Percentiles rank a stretch among this genome's conserved stretches.
phyloP scores from a whole-genome alignment of 805 yeast species.

The Kodamaea fukazawae region DNA sequence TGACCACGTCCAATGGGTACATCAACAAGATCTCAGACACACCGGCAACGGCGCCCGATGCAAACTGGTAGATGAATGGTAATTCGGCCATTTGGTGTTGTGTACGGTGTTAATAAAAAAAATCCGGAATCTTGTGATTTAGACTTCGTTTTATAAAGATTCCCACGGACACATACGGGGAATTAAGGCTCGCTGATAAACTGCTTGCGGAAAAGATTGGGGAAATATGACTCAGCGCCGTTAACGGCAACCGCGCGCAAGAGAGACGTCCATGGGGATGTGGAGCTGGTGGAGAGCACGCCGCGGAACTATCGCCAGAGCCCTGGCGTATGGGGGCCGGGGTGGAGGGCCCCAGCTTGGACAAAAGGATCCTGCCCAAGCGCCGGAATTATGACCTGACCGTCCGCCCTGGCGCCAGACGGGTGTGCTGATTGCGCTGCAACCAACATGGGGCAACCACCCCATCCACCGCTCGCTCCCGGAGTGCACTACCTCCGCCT shows the following conservation, averaged over 20 bases:
- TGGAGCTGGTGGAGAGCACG: neutral
- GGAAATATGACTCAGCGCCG: no score
- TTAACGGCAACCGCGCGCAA: no score
- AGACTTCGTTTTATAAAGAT: neutral
- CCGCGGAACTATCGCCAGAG: neutral
- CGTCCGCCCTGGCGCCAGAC: no score
- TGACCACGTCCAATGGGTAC: constrained; percentile 97
- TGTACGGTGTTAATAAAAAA: neutral
- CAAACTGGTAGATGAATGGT: constrained; percentile 89
- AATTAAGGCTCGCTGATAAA: no score
- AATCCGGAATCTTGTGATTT: neutral
- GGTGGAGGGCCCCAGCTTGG: no score
- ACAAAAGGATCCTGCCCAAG: neutral
- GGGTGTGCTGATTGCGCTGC: no score
- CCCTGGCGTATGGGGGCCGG: neutral
- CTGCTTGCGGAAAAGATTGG: no score
- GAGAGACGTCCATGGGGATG: no score
- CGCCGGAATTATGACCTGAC: no score
- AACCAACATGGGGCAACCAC: no score
- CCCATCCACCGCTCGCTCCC: no score
- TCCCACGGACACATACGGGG: neutral
- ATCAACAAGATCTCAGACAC: constrained; percentile 91
- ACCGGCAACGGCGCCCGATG: constrained; percentile 94
- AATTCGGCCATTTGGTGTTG: constrained; percentile 25
- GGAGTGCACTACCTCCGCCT: no score